These are phyloP conservation scores for Aphanomyces astaci DNA, from an alignment of 352 stramenopile species.

Conservation along the genomic window DNA sequence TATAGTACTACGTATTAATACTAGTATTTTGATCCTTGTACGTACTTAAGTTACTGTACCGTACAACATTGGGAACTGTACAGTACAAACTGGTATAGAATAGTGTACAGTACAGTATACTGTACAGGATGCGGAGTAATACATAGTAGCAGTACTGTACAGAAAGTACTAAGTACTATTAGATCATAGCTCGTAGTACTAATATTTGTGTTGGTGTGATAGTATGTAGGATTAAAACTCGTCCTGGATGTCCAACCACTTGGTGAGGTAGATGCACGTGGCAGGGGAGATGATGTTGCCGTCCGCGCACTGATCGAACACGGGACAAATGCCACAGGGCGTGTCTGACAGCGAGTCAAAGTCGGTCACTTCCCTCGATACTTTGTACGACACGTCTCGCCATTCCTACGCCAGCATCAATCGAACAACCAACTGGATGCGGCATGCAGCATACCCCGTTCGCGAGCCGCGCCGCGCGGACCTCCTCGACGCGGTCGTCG, in stretches of 20 bases:
- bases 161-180: too few relatives aligned
- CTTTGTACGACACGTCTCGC: constrained; percentile 82
- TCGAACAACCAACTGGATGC: neutral
- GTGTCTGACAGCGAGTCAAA: constrained; percentile 86
- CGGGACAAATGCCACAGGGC: constrained; percentile 82
- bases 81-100: too few relatives aligned
- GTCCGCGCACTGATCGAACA: constrained; percentile 87
- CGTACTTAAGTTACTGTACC: too few relatives aligned
- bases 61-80: too few relatives aligned
- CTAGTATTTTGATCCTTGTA: too few relatives aligned
- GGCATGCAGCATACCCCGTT: constrained; percentile 38
- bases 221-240: constrained; percentile 65
- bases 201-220: too few relatives aligned
- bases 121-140: too few relatives aligned
- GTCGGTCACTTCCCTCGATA: constrained; percentile 77
- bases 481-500: constrained; percentile 85
- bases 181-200: too few relatives aligned
- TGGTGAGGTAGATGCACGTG: constrained; percentile 87
- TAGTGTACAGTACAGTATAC: too few relatives aligned
- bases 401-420: constrained; percentile 33
- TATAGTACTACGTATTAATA: too few relatives aligned
- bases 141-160: too few relatives aligned
- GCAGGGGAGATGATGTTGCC: constrained; percentile 86
- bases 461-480: constrained; percentile 67
- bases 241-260: constrained; percentile 87